Base-by-base conservation (phyloP, 2,329 filamentous ascomycete genomes). In the Paecilomyces niveus region DNA sequence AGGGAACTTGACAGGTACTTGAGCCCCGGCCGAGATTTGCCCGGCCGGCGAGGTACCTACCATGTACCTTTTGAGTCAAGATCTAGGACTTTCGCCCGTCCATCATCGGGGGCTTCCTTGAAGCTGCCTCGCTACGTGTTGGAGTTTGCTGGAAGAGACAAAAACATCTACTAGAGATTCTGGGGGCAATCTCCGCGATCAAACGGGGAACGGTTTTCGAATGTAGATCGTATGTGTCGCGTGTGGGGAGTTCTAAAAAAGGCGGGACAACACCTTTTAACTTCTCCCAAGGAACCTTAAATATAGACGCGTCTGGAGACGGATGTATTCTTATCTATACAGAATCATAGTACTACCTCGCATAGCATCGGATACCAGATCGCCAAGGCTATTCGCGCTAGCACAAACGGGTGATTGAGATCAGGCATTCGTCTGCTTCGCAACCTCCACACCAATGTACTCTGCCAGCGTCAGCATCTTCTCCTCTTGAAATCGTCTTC, bases 401-500 rank as follows among this genome's bases (percentile, higher is more conserved):
- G 4, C 39, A 45, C 15, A 18, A 18, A 18, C 5, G 15, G 18
- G 32, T 13, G 13, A 21, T 18, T 13, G 39, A 18, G 15, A 18
- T 45, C 15, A 45, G 39, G 15, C 15, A 18, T 29, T 52, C n/a
- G 2, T 29, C 13, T 52, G 22, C 50, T 54, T 52, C 50, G 29
- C 55, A 56, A 68, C 59, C 51, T 65, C 64, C 7, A 61, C 60
- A 1, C 70, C 67, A 32, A 78, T 61, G 60, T 78, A 74, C 57
- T 79, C 76, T 1, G 75, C 76, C 58, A 80, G 65, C 0, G 74
- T 74, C 57, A 80, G 66, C 51, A 80, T 72, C 64, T 81, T 82
- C 68, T 82, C 80, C 63, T 83, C 80, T 57, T 81, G 75, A 55
- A 80, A 74, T 50, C 78, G 74, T n/a, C 80, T 70, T 4, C 74